Evolutionary conservation across 2,329 filamentous ascomycete species (phyloP), one percentile per base, ranked within the genome.

Genomic region (Raffaelea deltoideospora): DNA sequence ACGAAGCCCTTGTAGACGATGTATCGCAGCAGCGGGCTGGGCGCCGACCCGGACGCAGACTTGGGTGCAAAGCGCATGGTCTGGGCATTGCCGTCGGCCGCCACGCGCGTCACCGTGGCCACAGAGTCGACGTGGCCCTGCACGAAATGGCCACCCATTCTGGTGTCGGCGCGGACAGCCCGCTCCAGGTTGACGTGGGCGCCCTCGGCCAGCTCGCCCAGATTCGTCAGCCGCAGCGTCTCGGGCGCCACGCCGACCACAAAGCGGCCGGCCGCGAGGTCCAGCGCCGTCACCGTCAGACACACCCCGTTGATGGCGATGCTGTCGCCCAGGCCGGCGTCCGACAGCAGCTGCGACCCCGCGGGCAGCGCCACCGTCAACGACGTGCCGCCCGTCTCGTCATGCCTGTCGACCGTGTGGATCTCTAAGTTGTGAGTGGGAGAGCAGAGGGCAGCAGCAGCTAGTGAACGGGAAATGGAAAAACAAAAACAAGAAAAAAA

Each of bases 61-160:
- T 41, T 42, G 31, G 88, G 87, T 54, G 69, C 64, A 56, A 98
- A 76, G 27, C 88, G 73, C 56, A 96, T 81, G 1, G 84, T 92
- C 42, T 93, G 58, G 7, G 90, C 84, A 59, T 96, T 94, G 39
- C 88, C 86, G 57, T 98, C 90, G 3, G 78, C 76, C 15, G 70
- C 76, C 26, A 81, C 71, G 31, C 72, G 70, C 28, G 78, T 53
- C 42, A 98, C 81, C 31, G 69, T 72, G 0, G 88, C 90, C 28
- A 79, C 76, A 10, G 85, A 88, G 58, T 98, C 92, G 42, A 98
- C 88, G 57, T 98, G 90, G 29, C 90, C 90, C 61, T 98, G 92
- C 23, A 96, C 88, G 51, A 96, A 94, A 61, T 98, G 90, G 1
- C 90, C 90, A 33, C 92, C 90, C 85, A 98, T 96, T 38, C 90